Conservation (phyloP, 495 filamentous ascomycete genomes). For the Penicillium ochrochloron region DNA sequence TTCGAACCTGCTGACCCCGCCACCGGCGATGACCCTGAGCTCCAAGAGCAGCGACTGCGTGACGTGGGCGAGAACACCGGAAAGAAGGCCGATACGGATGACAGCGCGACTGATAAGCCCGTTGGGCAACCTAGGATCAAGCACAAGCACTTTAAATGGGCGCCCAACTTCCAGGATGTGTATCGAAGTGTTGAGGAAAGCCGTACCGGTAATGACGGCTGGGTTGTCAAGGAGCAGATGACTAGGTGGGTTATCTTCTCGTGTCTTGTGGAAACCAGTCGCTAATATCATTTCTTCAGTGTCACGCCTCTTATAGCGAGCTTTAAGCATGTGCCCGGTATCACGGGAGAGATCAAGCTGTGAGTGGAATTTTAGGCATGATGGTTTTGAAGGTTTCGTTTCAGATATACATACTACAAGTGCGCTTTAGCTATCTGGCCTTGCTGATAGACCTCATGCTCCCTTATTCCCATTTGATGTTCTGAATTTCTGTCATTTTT, state of each 20-base stretch:
- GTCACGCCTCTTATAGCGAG: constrained; percentile 90
- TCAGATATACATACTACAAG: constrained; percentile 36
- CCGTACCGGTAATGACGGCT: constrained; percentile 88
- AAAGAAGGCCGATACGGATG: constrained; percentile 25
- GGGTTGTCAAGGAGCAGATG: constrained; percentile 85
- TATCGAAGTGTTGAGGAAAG: constrained; percentile 80
- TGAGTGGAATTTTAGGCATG: constrained; percentile 65
- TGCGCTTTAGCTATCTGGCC: constrained; percentile 35
- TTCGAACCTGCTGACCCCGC: constrained; percentile 70
- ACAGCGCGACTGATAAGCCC: constrained; percentile 14
- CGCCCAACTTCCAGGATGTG: constrained; percentile 84
- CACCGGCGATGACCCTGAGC: constrained; percentile 38
- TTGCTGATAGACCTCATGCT: constrained; percentile 37
- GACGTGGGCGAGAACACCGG: constrained; percentile 57
- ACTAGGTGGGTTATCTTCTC: constrained; percentile 69
- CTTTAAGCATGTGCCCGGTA: constrained; percentile 78
- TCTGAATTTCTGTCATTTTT: constrained; percentile 9
- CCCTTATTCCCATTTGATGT: constrained; percentile 24
- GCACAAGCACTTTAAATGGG: constrained; percentile 94
- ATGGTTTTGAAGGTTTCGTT: constrained; percentile 25
- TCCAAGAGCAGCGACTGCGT: constrained; percentile 68
- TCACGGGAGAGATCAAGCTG: constrained; percentile 82
- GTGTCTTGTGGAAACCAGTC: background rate
- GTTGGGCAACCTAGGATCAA: constrained; percentile 46
- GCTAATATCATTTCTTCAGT: constrained; percentile 47